Percentiles rank a stretch among this genome's conserved stretches.
These are phyloP conservation scores for Yamadazyma dushanensis DNA, from an alignment of 1,139 yeast species.

Conservation along the genomic window DNA sequence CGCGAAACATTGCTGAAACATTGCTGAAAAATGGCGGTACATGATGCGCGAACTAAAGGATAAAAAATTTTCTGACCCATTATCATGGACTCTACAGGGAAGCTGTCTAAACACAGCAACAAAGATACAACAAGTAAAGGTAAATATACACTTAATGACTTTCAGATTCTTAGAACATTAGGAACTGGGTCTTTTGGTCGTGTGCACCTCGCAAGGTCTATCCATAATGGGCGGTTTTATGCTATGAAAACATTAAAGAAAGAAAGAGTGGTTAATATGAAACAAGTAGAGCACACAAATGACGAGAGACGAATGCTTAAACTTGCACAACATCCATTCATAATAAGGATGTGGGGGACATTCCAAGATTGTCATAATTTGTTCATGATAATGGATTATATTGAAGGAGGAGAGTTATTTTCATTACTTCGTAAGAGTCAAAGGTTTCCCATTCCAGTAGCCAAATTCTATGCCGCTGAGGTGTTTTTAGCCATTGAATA, in stretches of 20 bases:
- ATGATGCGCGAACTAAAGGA: constrained; percentile 2
- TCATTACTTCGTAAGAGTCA: constrained; percentile 58
- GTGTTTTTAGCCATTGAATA: constrained; percentile 59
- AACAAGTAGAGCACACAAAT: constrained; percentile 64
- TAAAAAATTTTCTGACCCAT: constrained; percentile 2
- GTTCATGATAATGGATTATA: constrained; percentile 64
- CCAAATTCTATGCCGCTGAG: constrained; percentile 64
- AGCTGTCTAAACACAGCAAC: constrained; percentile 19
- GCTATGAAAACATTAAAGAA: constrained; percentile 61
- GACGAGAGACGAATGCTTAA: constrained; percentile 60
- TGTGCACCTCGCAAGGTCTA: constrained; percentile 57
- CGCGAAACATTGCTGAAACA: too few species aligned
- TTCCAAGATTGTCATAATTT: constrained; percentile 57
- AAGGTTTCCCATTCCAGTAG: constrained; percentile 61
- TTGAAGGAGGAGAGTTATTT: constrained; percentile 63
- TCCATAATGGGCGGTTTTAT: constrained; percentile 59
- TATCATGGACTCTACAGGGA: constrained; percentile 4
- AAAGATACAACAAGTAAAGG: constrained; percentile 44
- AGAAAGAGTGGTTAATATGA: constrained; percentile 59
- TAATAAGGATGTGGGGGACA: constrained; percentile 67
- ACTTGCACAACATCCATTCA: constrained; percentile 58
- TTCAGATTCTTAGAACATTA: constrained; percentile 53
- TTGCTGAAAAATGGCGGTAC: constrained; percentile 1
- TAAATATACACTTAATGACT: constrained; percentile 55
- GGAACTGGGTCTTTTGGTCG: constrained; percentile 68